phyloP scores from a whole-genome alignment of 345 rosid genomes.

The Gossypium mustelinum region DNA sequence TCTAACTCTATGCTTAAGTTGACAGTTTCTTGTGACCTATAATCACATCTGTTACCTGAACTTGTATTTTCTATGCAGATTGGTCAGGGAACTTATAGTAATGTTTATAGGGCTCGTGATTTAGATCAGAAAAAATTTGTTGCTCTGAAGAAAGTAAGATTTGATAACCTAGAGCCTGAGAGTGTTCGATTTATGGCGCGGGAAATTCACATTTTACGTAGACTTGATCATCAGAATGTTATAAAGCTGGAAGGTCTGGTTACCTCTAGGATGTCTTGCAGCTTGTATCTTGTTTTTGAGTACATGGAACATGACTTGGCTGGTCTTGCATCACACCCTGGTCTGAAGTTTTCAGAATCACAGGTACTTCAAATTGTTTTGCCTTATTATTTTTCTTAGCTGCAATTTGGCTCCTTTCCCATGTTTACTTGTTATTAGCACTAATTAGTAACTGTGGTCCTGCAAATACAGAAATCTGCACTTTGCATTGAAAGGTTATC shows the following conservation, averaged over 20 bases:
- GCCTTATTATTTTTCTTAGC: not conserved
- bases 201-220: constrained; percentile 86
- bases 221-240: constrained; percentile 92
- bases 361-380: constrained; percentile 49
- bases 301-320: constrained; percentile 98
- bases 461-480: not conserved
- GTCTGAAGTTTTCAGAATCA: constrained; percentile 75
- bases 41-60: constrained; percentile 8
- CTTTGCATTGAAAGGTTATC: no score
- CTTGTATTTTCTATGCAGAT: constrained; percentile 47
- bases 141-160: constrained; percentile 95
- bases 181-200: constrained; percentile 97
- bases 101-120: constrained; percentile 92
- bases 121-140: constrained; percentile 87
- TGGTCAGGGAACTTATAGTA: constrained; percentile 98
- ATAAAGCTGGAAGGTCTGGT: constrained; percentile 94
- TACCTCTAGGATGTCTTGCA: constrained; percentile 98
- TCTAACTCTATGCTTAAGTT: not conserved
- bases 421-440: not conserved
- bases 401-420: constrained; percentile 1
- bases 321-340: constrained; percentile 91
- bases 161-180: constrained; percentile 92
- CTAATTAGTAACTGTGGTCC: not conserved
- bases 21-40: constrained; percentile 7
- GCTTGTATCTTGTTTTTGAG: constrained; percentile 96